phyloP scores from a whole-genome alignment of 371 early-diverging fungal species.

The Smittium mucronatum region DNA sequence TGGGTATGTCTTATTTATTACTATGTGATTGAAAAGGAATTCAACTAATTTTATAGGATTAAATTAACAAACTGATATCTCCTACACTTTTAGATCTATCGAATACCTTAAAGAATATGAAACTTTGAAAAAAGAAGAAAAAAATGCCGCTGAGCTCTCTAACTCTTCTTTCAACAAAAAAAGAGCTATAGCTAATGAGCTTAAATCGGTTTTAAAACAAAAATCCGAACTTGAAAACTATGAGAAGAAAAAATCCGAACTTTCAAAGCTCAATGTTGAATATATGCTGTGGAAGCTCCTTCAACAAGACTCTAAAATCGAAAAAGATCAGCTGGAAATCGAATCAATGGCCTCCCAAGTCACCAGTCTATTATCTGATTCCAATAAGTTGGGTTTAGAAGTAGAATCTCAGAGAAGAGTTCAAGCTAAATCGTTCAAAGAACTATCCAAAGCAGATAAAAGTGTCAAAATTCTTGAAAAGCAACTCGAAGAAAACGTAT shows the following conservation, averaged over 20 bases:
- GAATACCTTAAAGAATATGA: slow-evolving; percentile 85
- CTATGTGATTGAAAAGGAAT: too few species aligned
- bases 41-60: too few species aligned
- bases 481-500: slow-evolving; percentile 21
- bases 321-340: slow-evolving; percentile 36
- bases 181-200: slow-evolving; percentile 71
- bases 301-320: slow-evolving; percentile 56
- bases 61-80: too few species aligned
- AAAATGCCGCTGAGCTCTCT: slow-evolving; percentile 75
- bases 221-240: slow-evolving; percentile 79
- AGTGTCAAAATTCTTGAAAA: slow-evolving; percentile 43
- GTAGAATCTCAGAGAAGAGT: slow-evolving; percentile 51
- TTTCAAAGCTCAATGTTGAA: slow-evolving; percentile 43
- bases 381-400: slow-evolving; percentile 36
- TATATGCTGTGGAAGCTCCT: slow-evolving; percentile 80
- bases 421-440: slow-evolving; percentile 59
- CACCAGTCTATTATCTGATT: slow-evolving; percentile 28
- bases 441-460: slow-evolving; percentile 55
- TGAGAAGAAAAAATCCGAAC: slow-evolving; percentile 45
- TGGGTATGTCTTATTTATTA: not conserved
- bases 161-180: slow-evolving; percentile 78
- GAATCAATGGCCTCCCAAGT: slow-evolving; percentile 31
- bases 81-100: slow-evolving; percentile 83
- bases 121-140: slow-evolving; percentile 61
- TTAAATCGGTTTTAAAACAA: slow-evolving; percentile 82